A percentile compares a stretch with the other conserved stretches of the same genome.
phyloP scores from a whole-genome alignment of 1,139 yeast genomes.

The Groenewaldozyma sp. region DNA sequence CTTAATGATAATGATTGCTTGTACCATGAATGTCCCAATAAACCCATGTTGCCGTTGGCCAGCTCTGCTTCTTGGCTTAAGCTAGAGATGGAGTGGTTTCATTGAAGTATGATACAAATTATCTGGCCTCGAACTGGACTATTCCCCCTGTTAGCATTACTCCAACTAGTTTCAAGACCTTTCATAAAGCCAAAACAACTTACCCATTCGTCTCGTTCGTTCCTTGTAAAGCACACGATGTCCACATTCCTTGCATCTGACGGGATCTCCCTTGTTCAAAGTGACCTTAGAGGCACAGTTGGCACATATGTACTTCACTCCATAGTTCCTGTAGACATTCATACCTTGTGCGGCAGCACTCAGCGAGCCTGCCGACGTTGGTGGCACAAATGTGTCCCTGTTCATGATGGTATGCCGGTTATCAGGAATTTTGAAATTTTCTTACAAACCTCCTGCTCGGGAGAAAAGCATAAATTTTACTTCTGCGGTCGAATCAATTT shows the following conservation, averaged over 20 bases:
- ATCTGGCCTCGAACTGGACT: slow-evolving; percentile 63
- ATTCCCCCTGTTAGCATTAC: background rate
- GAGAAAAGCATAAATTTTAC: too few species aligned
- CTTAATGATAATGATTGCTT: too few species aligned
- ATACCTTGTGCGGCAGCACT: slow-evolving; percentile 59
- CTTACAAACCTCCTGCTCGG: too few species aligned
- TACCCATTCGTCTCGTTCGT: slow-evolving; percentile 91
- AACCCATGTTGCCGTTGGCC: too few species aligned
- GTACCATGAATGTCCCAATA: too few species aligned
- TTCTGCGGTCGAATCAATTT: too few species aligned
- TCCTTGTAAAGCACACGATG: slow-evolving; percentile 96
- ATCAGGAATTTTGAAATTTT: slow-evolving; percentile 2
- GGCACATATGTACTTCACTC: slow-evolving; percentile 91
- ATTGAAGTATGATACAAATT: too few species aligned
- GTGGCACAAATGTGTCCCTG: slow-evolving; percentile 93
- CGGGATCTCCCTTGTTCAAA: slow-evolving; percentile 88
- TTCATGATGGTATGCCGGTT: slow-evolving; percentile 12
- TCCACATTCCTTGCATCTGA: slow-evolving; percentile 97
- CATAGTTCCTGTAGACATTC: slow-evolving; percentile 63
- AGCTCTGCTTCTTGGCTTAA: too few species aligned
- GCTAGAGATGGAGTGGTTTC: too few species aligned
- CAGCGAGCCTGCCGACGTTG: slow-evolving; percentile 59
- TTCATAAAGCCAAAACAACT: slow-evolving; percentile 13
- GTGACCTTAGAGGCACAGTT: slow-evolving; percentile 90
- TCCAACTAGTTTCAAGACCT: slow-evolving; percentile 18